Conservation (phyloP, 2,329 filamentous ascomycete genomes). For the Cercospora berteroae region DNA sequence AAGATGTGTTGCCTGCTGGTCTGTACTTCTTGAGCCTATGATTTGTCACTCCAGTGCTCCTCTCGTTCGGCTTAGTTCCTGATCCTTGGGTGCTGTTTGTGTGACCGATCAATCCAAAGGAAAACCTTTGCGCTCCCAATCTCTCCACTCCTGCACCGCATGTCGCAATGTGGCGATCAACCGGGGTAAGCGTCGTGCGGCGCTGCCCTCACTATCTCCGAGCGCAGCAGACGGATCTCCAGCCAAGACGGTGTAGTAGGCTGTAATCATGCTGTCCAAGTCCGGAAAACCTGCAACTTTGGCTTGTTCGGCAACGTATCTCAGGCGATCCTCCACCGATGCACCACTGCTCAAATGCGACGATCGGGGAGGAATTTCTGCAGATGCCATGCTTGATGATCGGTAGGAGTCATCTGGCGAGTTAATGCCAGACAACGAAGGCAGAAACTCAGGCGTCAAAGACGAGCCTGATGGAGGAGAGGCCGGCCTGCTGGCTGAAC, state of each 20-base stretch:
- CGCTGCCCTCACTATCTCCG: not conserved
- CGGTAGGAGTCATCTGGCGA: conserved; percentile 2
- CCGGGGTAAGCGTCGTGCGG: not conserved
- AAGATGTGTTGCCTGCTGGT: not conserved
- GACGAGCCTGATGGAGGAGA: not conserved
- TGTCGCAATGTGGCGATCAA: conserved; percentile 7
- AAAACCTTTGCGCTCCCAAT: conserved; percentile 8
- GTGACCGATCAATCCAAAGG: conserved; percentile 1
- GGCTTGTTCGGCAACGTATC: conserved; percentile 3
- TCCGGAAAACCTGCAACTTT: conserved; percentile 2
- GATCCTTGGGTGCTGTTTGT: not conserved
- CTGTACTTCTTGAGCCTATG: not conserved
- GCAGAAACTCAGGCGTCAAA: not conserved
- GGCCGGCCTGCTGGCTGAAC: not conserved
- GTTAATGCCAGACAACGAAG: not conserved
- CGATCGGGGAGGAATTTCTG: not conserved
- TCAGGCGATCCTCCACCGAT: conserved; percentile 2
- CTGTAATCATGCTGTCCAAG: conserved; percentile 7
- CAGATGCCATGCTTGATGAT: not conserved
- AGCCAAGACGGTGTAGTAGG: conserved; percentile 4
- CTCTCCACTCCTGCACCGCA: conserved; percentile 5
- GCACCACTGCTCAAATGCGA: not conserved
- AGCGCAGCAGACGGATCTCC: not conserved
- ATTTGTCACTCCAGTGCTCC: not conserved
- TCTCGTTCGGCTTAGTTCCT: not conserved